Evolutionary conservation across 129 eudicot genomes (phyloP).

Genomic region (Scalesia atractyloides): DNA sequence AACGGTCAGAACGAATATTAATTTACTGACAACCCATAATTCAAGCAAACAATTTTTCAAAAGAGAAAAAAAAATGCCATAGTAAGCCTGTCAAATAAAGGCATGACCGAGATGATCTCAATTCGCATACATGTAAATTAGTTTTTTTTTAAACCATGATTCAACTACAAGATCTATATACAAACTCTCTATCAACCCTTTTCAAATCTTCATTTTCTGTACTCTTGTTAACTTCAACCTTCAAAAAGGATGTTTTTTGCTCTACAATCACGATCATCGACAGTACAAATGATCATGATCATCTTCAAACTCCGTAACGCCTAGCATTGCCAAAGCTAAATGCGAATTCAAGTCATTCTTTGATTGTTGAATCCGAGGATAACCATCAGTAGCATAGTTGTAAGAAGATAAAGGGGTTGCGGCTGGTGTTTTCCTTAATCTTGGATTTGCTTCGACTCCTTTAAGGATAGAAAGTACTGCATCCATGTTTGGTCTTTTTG

Average conservation of each 20-base stretch:
- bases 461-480: conserved; percentile 56
- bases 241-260: conserved; percentile 12
- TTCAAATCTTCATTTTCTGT: conserved; percentile 28
- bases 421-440: conserved; percentile 34
- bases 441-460: conserved; percentile 44
- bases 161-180: conserved; percentile 40
- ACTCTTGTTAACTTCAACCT: conserved; percentile 24
- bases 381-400: conserved; percentile 38
- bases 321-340: conserved; percentile 90
- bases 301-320: conserved; percentile 80
- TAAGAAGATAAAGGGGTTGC: conserved; percentile 32
- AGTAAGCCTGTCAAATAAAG: conserved; percentile 34
- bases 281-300: conserved; percentile 50
- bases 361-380: conserved; percentile 52
- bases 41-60: conserved; percentile 9
- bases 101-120: conserved; percentile 25
- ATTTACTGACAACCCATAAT: not conserved
- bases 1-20: not conserved
- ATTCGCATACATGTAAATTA: conserved; percentile 32
- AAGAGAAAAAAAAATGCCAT: conserved; percentile 16
- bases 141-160: conserved; percentile 20
- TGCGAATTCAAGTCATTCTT: conserved; percentile 76
- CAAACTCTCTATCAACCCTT: conserved; percentile 28
- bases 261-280: conserved; percentile 37
- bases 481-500: conserved; percentile 63